Percentiles rank a stretch among this genome's conserved stretches.
Conservation (phyloP, 345 rosid species). For the Conringia planisiliqua region DNA sequence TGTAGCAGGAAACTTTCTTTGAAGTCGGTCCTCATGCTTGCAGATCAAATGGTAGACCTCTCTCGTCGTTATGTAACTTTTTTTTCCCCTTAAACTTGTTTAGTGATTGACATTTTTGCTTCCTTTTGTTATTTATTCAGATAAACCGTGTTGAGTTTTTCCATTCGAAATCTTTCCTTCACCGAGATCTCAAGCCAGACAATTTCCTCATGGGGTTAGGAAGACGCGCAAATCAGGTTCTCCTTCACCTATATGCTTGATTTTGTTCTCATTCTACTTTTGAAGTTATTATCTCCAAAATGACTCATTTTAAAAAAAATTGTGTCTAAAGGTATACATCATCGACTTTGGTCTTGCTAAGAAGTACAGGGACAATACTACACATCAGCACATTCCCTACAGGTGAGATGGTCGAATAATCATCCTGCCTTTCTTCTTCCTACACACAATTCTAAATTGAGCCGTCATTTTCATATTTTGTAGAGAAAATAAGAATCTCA, state of each 20-base stretch:
- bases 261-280: neutral
- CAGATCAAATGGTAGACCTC: conserved; percentile 85
- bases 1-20: conserved; percentile 90
- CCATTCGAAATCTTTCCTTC: conserved; percentile 89
- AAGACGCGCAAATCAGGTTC: conserved; percentile 89
- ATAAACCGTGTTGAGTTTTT: conserved; percentile 88
- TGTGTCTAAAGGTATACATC: conserved; percentile 54
- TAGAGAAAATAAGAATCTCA: conserved; percentile 95
- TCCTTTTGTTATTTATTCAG: conserved; percentile 31
- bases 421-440: neutral
- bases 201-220: conserved; percentile 97
- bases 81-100: neutral
- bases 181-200: conserved; percentile 96
- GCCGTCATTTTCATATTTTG: neutral
- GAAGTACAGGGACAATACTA: conserved; percentile 79
- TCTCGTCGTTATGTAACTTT: neutral
- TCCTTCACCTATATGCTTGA: neutral
- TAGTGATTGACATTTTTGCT: neutral
- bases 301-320: neutral
- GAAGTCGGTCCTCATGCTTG: conserved; percentile 97
- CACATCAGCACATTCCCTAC: conserved; percentile 91
- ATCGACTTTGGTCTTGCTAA: conserved; percentile 97
- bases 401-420: conserved; percentile 39
- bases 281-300: neutral
- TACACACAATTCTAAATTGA: neutral